phyloP scores from a whole-genome alignment of 345 rosid species.

The Eucalyptus grandis region DNA sequence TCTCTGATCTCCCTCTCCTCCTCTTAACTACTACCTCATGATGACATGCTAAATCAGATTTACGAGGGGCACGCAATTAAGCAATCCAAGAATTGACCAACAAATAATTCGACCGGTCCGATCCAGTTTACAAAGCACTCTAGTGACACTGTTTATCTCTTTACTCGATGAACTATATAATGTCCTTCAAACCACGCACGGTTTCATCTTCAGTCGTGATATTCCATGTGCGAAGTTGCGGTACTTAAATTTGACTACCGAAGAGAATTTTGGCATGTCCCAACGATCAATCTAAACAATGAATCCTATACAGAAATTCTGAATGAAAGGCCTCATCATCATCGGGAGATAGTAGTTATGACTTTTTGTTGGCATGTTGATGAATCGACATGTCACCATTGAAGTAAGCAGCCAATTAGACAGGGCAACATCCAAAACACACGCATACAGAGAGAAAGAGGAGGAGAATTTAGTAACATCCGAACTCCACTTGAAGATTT shows the following conservation, averaged over 20 bases:
- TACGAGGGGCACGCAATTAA: neutral
- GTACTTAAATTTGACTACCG: neutral
- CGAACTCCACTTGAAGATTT: neutral
- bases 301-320: neutral
- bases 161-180: neutral
- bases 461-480: neutral
- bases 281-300: neutral
- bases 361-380: neutral
- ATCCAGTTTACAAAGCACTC: neutral
- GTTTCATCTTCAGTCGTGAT: neutral
- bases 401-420: neutral
- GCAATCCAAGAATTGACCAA: neutral
- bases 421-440: neutral
- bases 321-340: neutral
- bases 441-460: neutral
- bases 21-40: neutral
- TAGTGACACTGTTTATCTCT: neutral
- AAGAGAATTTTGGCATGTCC: neutral
- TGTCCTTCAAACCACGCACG: neutral
- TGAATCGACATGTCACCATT: neutral
- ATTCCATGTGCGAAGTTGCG: neutral
- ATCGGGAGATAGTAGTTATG: neutral
- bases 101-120: neutral
- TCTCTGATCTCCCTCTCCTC: neutral
- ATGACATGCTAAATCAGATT: neutral